Evolutionary conservation across 345 rosid species (phyloP).

Genomic region (Anastatica hierochuntica): DNA sequence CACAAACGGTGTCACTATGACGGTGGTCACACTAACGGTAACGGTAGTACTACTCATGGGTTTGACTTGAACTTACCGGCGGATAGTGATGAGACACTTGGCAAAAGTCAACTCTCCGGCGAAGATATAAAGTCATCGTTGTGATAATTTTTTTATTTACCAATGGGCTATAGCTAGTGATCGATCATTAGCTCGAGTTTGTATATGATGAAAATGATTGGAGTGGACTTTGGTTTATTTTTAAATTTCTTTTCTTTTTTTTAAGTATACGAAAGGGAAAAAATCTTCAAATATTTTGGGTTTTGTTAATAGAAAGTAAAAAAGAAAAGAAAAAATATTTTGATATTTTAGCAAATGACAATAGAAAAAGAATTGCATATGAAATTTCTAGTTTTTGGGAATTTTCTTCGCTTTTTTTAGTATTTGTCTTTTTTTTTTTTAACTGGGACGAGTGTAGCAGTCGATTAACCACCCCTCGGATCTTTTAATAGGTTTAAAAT

Average conservation of each 20-base stretch:
- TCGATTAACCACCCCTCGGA: no score
- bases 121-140: slow-evolving; percentile 10
- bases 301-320: slow-evolving; percentile 10
- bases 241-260: not conserved
- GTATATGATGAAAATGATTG: slow-evolving; percentile 27
- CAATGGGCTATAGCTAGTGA: no score
- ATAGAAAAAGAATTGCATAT: not conserved
- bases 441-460: no score
- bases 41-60: slow-evolving; percentile 11
- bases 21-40: slow-evolving; percentile 28
- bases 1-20: slow-evolving; percentile 87
- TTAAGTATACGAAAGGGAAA: not conserved
- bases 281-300: slow-evolving; percentile 2
- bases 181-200: slow-evolving; percentile 10
- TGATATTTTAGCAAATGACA: not conserved
- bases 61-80: slow-evolving; percentile 65
- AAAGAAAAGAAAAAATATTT: not conserved
- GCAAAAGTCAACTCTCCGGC: slow-evolving; percentile 23
- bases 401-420: not conserved
- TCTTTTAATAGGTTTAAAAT: no score
- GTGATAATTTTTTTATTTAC: not conserved
- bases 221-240: slow-evolving; percentile 26
- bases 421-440: not conserved
- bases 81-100: slow-evolving; percentile 12
- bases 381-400: slow-evolving; percentile 4